Evolutionary conservation across 108 stramenopile species (phyloP), one percentile per base, ranked within the genome.

Genomic region (Ochromonas danica): DNA sequence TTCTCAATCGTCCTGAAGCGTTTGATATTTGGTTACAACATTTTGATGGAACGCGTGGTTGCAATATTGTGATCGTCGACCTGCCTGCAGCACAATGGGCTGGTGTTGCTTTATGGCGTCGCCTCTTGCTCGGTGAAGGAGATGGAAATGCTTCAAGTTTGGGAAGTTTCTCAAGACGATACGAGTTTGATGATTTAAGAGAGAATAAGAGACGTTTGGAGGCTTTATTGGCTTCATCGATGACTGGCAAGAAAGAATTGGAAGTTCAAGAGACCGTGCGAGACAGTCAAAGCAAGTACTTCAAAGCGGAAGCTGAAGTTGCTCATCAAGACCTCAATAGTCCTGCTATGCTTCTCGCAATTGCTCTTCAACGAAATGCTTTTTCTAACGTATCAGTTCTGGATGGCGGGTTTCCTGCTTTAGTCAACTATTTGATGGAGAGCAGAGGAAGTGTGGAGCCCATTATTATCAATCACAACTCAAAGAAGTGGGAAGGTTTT

Each of bases 11-110:
- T 10, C 72, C 72, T 35, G 72, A 75, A 31, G 72, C 72, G 6
- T 60, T 75, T 36, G 40, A 75, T 41, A 36, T 57, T 38, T 75
- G 72, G 72, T 27, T 75, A 10, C 45, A 75, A 57, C 72, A 75
- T 60, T 75, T 75, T 42, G 72, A 75, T 75, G 51, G 72, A 30
- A 75, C 51, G 6, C 36, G 40, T 3, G 72, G 72, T 36, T 60
- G 43, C 51, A 45, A 45, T 75, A 33, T 75, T 6, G 6, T 6
- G 6, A 75, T 75, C 6, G 40, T 75, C 31, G 72, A 75, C 72
- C 14, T 75, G 10, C 72, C 72, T 35, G 14, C 45, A 51, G 6
- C 72, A 10, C 72, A 75, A 42, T 45, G 45, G 43, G 22, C 72
- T 10, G 43, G 45, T 75, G 40, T 45, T 3, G 72, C 72, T 27